These are phyloP conservation scores for Spizellomyces sp. DNA, from an alignment of 192 early-diverging fungal genomes.

Conservation along the genomic window DNA sequence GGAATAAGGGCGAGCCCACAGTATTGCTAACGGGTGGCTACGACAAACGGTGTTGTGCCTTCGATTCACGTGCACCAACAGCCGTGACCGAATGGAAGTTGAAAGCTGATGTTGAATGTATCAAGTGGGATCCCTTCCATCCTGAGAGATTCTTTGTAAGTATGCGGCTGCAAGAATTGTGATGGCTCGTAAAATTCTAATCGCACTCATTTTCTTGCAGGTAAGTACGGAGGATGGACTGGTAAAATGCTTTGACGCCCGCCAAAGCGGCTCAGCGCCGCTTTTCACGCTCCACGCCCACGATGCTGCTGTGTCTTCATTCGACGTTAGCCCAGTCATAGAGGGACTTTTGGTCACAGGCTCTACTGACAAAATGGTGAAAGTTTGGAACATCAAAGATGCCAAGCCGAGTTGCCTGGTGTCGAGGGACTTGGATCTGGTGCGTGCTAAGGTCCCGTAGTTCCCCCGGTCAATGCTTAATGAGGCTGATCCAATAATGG, in stretches of 20 bases:
- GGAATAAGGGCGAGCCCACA: slow-evolving; percentile 88
- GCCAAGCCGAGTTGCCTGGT: slow-evolving; percentile 79
- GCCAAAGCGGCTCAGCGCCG: slow-evolving; percentile 51
- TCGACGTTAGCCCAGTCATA: slow-evolving; percentile 82
- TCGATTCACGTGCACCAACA: slow-evolving; percentile 88
- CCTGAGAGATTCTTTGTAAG: slow-evolving; percentile 60
- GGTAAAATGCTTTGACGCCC: slow-evolving; percentile 87
- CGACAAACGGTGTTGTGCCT: slow-evolving; percentile 82
- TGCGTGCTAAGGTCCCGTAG: slow-evolving; percentile 23
- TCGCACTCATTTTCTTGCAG: neutral
- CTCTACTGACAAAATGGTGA: slow-evolving; percentile 84
- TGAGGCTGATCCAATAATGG: slow-evolving; percentile 10
- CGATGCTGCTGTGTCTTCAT: slow-evolving; percentile 81
- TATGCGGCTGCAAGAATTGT: no score
- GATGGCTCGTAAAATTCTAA: slow-evolving; percentile 22
- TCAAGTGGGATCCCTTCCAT: slow-evolving; percentile 90
- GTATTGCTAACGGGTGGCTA: slow-evolving; percentile 90
- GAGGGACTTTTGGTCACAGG: slow-evolving; percentile 91
- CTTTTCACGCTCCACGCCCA: slow-evolving; percentile 93
- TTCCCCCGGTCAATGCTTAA: neutral
- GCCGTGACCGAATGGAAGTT: slow-evolving; percentile 70
- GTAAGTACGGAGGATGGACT: slow-evolving; percentile 85
- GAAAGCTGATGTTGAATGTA: slow-evolving; percentile 85
- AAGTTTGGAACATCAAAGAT: slow-evolving; percentile 88
- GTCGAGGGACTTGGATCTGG: slow-evolving; percentile 82